These are phyloP conservation scores for Lachancea quebecensis DNA, from an alignment of 805 yeast species.

Conservation along the genomic window DNA sequence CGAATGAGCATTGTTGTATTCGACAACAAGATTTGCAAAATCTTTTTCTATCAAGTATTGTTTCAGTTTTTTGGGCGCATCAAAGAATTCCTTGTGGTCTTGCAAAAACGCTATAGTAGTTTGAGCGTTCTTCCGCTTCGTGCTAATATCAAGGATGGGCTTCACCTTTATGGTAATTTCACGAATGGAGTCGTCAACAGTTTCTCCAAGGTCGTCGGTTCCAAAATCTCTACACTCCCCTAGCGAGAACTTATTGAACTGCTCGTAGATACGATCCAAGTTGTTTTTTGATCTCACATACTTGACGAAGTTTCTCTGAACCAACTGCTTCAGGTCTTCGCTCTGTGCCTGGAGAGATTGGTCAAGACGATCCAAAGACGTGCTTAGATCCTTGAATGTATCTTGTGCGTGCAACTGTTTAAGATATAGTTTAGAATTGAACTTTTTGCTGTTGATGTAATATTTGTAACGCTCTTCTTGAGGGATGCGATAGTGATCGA, in stretches of 20 bases:
- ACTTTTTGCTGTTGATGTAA: slow-evolving; percentile 50
- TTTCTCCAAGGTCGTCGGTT: slow-evolving; percentile 34
- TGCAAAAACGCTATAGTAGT: slow-evolving; percentile 46
- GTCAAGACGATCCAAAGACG: slow-evolving; percentile 45
- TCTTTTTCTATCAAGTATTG: slow-evolving; percentile 42
- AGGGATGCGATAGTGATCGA: slow-evolving; percentile 36
- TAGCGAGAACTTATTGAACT: slow-evolving; percentile 34
- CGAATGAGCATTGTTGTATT: slow-evolving; percentile 47
- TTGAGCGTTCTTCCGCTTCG: slow-evolving; percentile 42
- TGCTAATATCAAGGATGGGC: slow-evolving; percentile 49
- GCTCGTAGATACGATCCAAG: slow-evolving; percentile 52
- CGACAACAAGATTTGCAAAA: slow-evolving; percentile 49
- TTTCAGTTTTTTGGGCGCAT: slow-evolving; percentile 46
- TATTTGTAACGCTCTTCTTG: slow-evolving; percentile 37
- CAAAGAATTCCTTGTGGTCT: slow-evolving; percentile 46
- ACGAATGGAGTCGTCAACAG: slow-evolving; percentile 43
- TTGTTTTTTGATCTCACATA: slow-evolving; percentile 61
- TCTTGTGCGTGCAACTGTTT: slow-evolving; percentile 50
- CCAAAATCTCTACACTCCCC: slow-evolving; percentile 31
- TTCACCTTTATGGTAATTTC: slow-evolving; percentile 48
- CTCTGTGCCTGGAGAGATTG: slow-evolving; percentile 43
- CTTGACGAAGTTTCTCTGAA: slow-evolving; percentile 53
- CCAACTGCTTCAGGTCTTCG: slow-evolving; percentile 42
- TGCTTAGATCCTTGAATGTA: slow-evolving; percentile 42
- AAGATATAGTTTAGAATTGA: slow-evolving; percentile 51